Evolutionary conservation across 2,329 filamentous ascomycete genomes (phyloP), one percentile per base, ranked within the genome.

Genomic region (Cytospora mali): DNA sequence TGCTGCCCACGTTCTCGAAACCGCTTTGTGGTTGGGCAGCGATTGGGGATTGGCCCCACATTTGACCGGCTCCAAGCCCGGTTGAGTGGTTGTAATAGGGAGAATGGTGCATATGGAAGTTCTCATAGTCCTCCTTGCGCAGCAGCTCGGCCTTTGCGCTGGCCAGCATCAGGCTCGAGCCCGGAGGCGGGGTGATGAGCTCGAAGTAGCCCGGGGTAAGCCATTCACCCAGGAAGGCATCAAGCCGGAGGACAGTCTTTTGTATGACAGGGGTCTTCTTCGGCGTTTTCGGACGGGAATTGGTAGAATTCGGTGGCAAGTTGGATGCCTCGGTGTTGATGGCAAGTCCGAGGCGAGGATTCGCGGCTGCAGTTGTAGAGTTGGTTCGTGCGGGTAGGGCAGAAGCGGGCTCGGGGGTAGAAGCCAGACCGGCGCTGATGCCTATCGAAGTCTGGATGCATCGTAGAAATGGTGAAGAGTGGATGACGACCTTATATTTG

Each of bases 141-240:
- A 97, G 80, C 4, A 99, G 79, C 70, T 96, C 92, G 10, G 91
- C 91, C 75, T 97, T 98, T 31, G 95, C 94, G 48, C 87, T 86
- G 28, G 91, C 90, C 3, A 98, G 81, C 92, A 99, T 96, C 77
- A 95, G 84, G 4, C 89, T 85, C 3, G 92, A 94, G 50, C 87
- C 86, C 0, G 95, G 95, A 13, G 95, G 95, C 3, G 93, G 91
- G 0, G 91, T 94, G 67, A 97, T 97, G 58, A 90, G 84, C 66
- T 97, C 93, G 71, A 94, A 99, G 75, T 99, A 99, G 71, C 93
- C 89, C 1, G 93, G 92, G 2, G 90, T 91, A 31, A 98, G 82
- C 95, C 95, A 99, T 80, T 99, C 95, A 55, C 95, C 94, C 0
- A 99, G 82, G 72, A 96, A 97, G 0, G 93, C 90, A 75, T 99